Conservation (phyloP, 352 stramenopile genomes). For the Globisporangium polare region DNA sequence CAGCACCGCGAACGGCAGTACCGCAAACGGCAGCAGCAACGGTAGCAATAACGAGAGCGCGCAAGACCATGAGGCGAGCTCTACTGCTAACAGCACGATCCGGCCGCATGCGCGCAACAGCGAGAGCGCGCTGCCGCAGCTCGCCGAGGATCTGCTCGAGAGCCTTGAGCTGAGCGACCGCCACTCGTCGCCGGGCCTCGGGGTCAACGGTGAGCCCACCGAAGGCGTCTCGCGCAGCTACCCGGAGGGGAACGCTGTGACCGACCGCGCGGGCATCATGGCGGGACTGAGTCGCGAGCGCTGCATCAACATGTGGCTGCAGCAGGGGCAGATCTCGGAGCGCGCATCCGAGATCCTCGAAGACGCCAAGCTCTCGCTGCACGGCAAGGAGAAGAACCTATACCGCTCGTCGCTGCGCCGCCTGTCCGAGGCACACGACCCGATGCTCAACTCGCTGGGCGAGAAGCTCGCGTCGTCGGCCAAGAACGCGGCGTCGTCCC, state of each 20-base stretch:
- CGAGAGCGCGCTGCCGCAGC: conserved; percentile 43
- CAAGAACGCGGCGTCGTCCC: conserved; percentile 16
- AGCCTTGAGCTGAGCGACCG: conserved; percentile 37
- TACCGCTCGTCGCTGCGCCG: conserved; percentile 57
- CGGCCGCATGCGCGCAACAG: conserved; percentile 32
- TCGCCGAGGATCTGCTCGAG: conserved; percentile 43
- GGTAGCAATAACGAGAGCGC: not conserved
- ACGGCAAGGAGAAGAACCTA: conserved; percentile 82
- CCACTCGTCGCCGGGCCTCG: conserved; percentile 15
- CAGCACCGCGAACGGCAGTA: conserved; percentile 5
- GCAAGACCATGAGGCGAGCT: not conserved
- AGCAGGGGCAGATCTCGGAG: conserved; percentile 79
- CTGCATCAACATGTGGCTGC: conserved; percentile 78
- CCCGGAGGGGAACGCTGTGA: not conserved
- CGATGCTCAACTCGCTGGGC: conserved; percentile 58
- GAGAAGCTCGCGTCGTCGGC: conserved; percentile 52
- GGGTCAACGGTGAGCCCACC: conserved; percentile 14
- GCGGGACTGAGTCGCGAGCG: conserved; percentile 40
- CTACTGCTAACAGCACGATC: not conserved
- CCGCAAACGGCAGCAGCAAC: not conserved
- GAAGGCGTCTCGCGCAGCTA: conserved; percentile 13
- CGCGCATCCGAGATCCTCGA: conserved; percentile 80
- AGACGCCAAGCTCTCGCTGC: conserved; percentile 70
- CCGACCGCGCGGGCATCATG: conserved; percentile 7
- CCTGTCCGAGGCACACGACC: conserved; percentile 65